These are phyloP conservation scores for Penicillium sp. DNA, from an alignment of 2,329 filamentous ascomycete species.

Conservation along the genomic window DNA sequence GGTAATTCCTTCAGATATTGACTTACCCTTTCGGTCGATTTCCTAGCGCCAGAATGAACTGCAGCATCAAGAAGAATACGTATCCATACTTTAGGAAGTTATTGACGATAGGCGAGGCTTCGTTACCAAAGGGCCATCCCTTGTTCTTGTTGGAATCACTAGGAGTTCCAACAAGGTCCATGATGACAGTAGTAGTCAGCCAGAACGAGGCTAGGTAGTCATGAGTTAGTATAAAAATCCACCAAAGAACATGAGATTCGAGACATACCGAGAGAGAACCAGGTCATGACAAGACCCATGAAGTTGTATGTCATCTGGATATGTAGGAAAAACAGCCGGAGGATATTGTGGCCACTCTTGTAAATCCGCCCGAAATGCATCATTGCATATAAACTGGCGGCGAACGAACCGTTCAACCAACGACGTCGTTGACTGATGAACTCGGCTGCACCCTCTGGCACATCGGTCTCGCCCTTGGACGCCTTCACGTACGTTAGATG, in stretches of 20 bases:
- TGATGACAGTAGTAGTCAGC: constrained; percentile 27
- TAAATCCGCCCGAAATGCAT: constrained; percentile 99
- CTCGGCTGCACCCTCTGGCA: constrained; percentile 89
- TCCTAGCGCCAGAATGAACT: constrained; percentile 92
- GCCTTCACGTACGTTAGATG: constrained; percentile 97
- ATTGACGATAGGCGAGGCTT: constrained; percentile 73
- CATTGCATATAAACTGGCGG: constrained; percentile 88
- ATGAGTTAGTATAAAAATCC: not conserved
- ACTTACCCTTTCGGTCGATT: constrained; percentile 85
- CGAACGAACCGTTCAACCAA: constrained; percentile 98
- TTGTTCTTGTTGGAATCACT: constrained; percentile 19
- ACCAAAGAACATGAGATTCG: constrained; percentile 7
- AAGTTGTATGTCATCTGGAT: constrained; percentile 92
- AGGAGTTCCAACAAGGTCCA: constrained; percentile 28
- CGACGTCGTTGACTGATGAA: constrained; percentile 96
- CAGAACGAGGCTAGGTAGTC: constrained; percentile 22
- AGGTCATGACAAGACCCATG: constrained; percentile 79
- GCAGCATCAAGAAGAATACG: constrained; percentile 81
- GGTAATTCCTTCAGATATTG: not conserved
- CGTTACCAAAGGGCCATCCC: constrained; percentile 26
- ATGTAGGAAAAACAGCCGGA: constrained; percentile 98
- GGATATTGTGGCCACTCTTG: constrained; percentile 90
- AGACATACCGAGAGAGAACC: constrained; percentile 66
- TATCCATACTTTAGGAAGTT: constrained; percentile 86
- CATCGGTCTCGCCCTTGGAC: constrained; percentile 98